Evolutionary conservation across 2,329 filamentous ascomycete genomes (phyloP).

Genomic region (Ophiostoma himal-ulmi): DNA sequence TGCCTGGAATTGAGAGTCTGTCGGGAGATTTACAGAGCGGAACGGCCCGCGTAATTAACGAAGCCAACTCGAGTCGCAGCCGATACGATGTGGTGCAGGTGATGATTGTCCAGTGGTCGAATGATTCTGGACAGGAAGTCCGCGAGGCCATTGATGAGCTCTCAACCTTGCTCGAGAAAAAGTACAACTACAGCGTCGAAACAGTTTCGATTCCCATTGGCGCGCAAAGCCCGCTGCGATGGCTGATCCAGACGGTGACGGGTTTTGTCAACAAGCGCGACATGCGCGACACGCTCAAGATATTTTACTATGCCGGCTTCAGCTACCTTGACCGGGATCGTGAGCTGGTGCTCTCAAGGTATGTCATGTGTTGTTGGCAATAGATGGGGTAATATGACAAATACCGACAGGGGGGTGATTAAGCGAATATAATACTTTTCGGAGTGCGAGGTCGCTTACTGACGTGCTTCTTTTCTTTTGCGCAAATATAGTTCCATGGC

Average conservation of each 20-base stretch:
- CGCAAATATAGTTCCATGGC: constrained; percentile 42
- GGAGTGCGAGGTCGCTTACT: constrained; percentile 2
- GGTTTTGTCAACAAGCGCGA: constrained; percentile 50
- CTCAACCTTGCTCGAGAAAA: constrained; percentile 45
- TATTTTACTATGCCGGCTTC: constrained; percentile 53
- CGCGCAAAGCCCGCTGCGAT: constrained; percentile 45
- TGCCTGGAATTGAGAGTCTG: constrained; percentile 47
- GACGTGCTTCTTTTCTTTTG: not conserved
- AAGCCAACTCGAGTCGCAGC: constrained; percentile 43
- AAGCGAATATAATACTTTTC: constrained; percentile 5
- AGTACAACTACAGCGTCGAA: constrained; percentile 48
- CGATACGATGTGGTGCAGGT: constrained; percentile 50
- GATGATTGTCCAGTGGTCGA: constrained; percentile 53
- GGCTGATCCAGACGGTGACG: constrained; percentile 47
- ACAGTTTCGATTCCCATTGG: constrained; percentile 46
- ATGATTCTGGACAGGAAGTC: constrained; percentile 44
- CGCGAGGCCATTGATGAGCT: constrained; percentile 43
- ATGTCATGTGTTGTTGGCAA: constrained; percentile 14
- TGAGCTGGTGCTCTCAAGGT: constrained; percentile 56
- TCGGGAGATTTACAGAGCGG: constrained; percentile 49
- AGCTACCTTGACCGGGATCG: constrained; percentile 50
- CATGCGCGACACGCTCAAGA: constrained; percentile 51
- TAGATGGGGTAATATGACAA: not conserved
- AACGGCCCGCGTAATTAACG: constrained; percentile 42
- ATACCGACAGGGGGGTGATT: not conserved